A percentile compares a stretch with the other conserved stretches of the same genome.
These are phyloP conservation scores for Flueggea neowawraea DNA, from an alignment of 441 rosid genomes.

Conservation along the genomic window DNA sequence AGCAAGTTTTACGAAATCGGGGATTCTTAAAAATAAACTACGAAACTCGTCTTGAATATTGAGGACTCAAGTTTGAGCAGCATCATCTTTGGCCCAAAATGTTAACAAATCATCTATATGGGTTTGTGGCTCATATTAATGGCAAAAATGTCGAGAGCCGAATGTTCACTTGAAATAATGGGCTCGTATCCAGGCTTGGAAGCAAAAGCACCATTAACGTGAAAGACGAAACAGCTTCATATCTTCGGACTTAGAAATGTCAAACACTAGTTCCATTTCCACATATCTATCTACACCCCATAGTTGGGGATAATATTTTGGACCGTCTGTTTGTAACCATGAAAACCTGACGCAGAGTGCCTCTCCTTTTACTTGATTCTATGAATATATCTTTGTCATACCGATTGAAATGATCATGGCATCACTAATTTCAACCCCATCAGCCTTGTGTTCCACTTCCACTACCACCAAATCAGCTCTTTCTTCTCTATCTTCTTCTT, in stretches of 20 bases:
- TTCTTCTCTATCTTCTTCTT: slow-evolving; percentile 21
- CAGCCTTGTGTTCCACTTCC: slow-evolving; percentile 24
- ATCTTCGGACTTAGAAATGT: neutral
- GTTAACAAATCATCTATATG: too few relatives aligned
- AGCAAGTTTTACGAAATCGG: too few relatives aligned
- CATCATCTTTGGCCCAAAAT: too few relatives aligned
- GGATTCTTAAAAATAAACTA: too few relatives aligned
- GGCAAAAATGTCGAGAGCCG: too few relatives aligned
- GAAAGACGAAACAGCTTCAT: neutral
- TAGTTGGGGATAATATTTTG: too few relatives aligned
- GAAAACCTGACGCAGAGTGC: neutral
- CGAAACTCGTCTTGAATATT: too few relatives aligned
- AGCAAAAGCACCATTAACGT: too few relatives aligned
- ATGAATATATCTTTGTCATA: neutral
- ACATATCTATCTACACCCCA: neutral
- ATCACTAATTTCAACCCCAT: slow-evolving; percentile 30
- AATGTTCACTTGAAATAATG: too few relatives aligned
- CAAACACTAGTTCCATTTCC: neutral
- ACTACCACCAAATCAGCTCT: slow-evolving; percentile 26
- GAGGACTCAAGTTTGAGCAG: too few relatives aligned
- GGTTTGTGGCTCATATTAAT: too few relatives aligned
- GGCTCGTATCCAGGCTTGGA: too few relatives aligned
- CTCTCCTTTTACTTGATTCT: neutral
- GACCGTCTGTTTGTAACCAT: neutral
- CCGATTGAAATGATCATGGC: slow-evolving; percentile 40